Conservation (phyloP, 306 rosid genomes). For the Abrus pulchellus region DNA sequence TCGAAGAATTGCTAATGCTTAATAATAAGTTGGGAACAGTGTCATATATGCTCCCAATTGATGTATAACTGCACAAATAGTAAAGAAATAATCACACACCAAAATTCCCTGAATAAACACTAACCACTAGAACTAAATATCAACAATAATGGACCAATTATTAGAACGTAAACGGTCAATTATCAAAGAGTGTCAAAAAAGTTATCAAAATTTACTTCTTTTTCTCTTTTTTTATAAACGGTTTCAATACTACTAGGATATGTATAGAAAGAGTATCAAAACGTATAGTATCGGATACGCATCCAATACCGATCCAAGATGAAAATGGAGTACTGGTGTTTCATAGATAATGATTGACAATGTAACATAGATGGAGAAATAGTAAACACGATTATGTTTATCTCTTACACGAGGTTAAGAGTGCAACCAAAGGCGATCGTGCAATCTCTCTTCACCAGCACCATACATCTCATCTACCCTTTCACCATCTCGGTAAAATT, state of each 20-base stretch:
- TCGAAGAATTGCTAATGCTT: slow-evolving; percentile 57
- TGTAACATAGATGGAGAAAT: slow-evolving; percentile 39
- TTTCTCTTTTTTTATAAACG: too few species aligned
- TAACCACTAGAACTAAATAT: slow-evolving; percentile 31
- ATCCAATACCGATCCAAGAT: too few species aligned
- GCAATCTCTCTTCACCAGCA: slow-evolving; percentile 56
- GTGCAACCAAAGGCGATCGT: slow-evolving; percentile 62
- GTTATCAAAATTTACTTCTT: too few species aligned
- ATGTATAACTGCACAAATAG: slow-evolving; percentile 78
- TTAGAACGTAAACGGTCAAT: neutral
- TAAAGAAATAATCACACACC: slow-evolving; percentile 34
- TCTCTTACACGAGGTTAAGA: slow-evolving; percentile 37
- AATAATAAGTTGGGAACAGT: slow-evolving; percentile 89
- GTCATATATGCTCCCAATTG: slow-evolving; percentile 89
- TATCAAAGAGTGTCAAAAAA: too few species aligned
- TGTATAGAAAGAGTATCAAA: too few species aligned
- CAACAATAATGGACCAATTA: slow-evolving; percentile 40
- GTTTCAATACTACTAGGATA: too few species aligned
- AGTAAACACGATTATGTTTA: slow-evolving; percentile 4
- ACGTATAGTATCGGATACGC: too few species aligned
- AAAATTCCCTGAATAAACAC: slow-evolving; percentile 38
- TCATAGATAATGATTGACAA: neutral
- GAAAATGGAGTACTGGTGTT: too few species aligned
- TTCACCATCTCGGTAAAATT: slow-evolving; percentile 78
- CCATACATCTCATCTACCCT: slow-evolving; percentile 78